phyloP scores from a whole-genome alignment of 495 filamentous ascomycete genomes.

The Diplogelasinospora grovesii region DNA sequence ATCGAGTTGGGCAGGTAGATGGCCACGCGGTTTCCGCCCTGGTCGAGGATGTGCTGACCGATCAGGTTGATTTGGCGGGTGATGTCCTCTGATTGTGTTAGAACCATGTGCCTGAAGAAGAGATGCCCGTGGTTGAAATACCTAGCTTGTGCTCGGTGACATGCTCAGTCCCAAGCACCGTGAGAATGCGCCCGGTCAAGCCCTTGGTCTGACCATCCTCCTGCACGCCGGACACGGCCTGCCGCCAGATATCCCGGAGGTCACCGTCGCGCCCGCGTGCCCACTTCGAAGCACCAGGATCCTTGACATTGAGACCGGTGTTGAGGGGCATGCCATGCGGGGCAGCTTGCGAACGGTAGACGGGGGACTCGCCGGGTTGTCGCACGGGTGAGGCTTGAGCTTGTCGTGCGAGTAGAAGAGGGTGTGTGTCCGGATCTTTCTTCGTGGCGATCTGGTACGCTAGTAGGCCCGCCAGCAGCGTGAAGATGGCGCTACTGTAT shows the following conservation, averaged over 20 bases:
- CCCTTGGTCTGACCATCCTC: constrained; percentile 52
- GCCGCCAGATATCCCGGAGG: constrained; percentile 85
- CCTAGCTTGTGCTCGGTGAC: constrained; percentile 60
- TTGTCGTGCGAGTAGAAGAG: constrained; percentile 82
- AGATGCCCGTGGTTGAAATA: no score
- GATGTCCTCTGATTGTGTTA: no score
- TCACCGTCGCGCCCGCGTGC: constrained; percentile 77
- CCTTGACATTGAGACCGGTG: constrained; percentile 77
- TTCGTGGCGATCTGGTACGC: constrained; percentile 47
- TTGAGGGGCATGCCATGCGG: constrained; percentile 79
- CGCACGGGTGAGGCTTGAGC: constrained; percentile 69
- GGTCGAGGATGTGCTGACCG: constrained; percentile 61
- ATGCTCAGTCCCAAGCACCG: constrained; percentile 68
- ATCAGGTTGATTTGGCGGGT: constrained; percentile 84
- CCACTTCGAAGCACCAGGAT: constrained; percentile 76
- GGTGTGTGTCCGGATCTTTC: constrained; percentile 80
- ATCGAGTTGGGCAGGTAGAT: constrained; percentile 91
- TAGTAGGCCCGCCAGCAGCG: constrained; percentile 47
- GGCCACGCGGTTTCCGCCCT: constrained; percentile 71
- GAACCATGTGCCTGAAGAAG: no score
- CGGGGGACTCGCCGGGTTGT: constrained; percentile 73
- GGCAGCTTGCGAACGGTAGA: constrained; percentile 72
- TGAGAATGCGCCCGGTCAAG: constrained; percentile 68
- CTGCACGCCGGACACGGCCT: constrained; percentile 58
- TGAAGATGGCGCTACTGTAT: constrained; percentile 59